Percentiles rank a stretch among this genome's conserved stretches.
Conservation (phyloP, 306 rosid genomes). For the Rosa persica region DNA sequence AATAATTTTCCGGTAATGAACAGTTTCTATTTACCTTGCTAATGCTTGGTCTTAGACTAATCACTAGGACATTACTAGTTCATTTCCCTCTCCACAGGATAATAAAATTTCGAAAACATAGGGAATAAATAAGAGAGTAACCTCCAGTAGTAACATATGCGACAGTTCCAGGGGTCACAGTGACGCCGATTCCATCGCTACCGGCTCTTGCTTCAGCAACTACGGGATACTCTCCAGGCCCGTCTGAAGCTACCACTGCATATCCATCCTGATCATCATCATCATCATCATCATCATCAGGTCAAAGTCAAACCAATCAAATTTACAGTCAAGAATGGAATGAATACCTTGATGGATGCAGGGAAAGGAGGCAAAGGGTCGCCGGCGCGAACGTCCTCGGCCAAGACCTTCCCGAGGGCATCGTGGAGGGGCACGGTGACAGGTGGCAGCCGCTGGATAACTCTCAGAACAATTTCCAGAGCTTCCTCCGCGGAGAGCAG, state of each 20-base stretch:
- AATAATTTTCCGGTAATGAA: no score
- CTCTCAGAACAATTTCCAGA: slow-evolving; percentile 49
- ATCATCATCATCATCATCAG: background rate
- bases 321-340: no score
- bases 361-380: slow-evolving; percentile 83
- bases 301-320: background rate
- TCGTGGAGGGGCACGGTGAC: slow-evolving; percentile 59
- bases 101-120: background rate
- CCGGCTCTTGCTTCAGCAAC: slow-evolving; percentile 84
- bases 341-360: slow-evolving; percentile 68
- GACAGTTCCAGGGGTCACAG: slow-evolving; percentile 63
- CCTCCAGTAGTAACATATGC: slow-evolving; percentile 96
- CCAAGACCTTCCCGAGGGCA: slow-evolving; percentile 73
- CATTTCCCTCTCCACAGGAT: background rate
- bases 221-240: slow-evolving; percentile 82
- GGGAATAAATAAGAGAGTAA: background rate
- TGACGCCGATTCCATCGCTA: slow-evolving; percentile 58
- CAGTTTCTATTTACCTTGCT: background rate
- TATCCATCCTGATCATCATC: slow-evolving; percentile 66
- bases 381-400: slow-evolving; percentile 57
- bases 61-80: background rate
- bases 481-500: slow-evolving; percentile 57
- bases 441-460: slow-evolving; percentile 51
- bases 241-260: slow-evolving; percentile 83
- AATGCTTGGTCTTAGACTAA: no score